Base-by-base conservation (phyloP, 139 green algal genomes). In the Zygnema circumcarinatum region DNA sequence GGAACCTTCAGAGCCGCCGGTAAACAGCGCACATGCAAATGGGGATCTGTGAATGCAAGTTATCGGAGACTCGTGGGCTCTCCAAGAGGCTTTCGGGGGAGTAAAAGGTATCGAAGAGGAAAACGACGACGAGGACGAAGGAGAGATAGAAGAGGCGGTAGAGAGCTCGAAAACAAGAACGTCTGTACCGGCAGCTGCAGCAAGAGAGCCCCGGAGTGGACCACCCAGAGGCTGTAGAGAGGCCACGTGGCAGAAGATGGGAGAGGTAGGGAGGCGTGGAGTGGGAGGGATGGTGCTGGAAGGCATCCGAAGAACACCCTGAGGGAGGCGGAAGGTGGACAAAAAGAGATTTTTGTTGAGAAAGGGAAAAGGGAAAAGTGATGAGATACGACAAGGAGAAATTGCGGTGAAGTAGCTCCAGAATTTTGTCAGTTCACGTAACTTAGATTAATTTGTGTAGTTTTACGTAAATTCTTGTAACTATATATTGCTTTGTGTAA, bases 171-270 rank as follows among this genome's bases (percentile, higher is more conserved):
- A 86, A 62, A 86, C 79, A 11, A 90, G 31, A 1, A 93, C 88
- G 29, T 73, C 83, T 36, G 81, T 33, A 3, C 83, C 87, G 68
- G 87, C 87, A 42, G 88, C 83, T 32, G 91, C 91, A 0, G 82
- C 89, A 33, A 88, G 90, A 56, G 86, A 92, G 81, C 38, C 41
- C 0, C 72, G 53, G 38, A 96, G 92, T 29, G 75, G 75, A 29
- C 90, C 90, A 38, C 93, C 92, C n/a, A 94, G 81, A 31, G 52
- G n/a, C 84, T 94, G 83, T 0, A 96, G 90, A 2, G 92, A 95
- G 2, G 83, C 90, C 20, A 94, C 92, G 53, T 93, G 89, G 33
- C 86, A 54, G 35, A 86, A 29, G 29, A 25, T 83, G 7, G 16
- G 76, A 52, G 73, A 41, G 38, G 62, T 36, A 84, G 67, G 20